Evolutionary conservation across 2,329 filamentous ascomycete genomes (phyloP).

Genomic region (Aspergillus hortae): DNA sequence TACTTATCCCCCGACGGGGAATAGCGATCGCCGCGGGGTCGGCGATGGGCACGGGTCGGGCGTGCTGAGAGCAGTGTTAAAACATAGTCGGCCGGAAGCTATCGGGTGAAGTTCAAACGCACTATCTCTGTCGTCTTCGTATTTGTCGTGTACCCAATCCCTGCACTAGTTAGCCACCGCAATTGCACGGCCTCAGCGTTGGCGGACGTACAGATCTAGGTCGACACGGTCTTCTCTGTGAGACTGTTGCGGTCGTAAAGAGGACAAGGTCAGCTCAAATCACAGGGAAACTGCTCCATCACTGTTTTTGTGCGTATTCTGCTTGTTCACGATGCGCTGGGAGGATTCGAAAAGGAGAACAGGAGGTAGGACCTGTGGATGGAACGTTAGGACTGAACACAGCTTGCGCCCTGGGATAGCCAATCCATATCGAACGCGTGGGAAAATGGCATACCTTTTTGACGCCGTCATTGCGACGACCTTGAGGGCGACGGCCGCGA

Average conservation of each 20-base stretch:
- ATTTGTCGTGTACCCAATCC: slow-evolving; percentile 94
- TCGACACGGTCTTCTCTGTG: slow-evolving; percentile 45
- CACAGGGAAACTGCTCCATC: slow-evolving; percentile 32
- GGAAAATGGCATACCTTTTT: slow-evolving; percentile 66
- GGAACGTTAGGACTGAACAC: background rate
- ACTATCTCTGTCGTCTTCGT: slow-evolving; percentile 66
- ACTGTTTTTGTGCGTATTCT: slow-evolving; percentile 12
- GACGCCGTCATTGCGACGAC: slow-evolving; percentile 72
- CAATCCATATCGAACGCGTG: too few relatives aligned
- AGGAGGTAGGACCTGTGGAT: slow-evolving; percentile 43
- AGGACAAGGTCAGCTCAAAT: slow-evolving; percentile 43
- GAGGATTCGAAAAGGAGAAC: slow-evolving; percentile 31
- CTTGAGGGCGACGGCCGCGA: slow-evolving; percentile 36
- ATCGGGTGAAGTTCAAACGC: slow-evolving; percentile 19
- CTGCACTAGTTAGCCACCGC: slow-evolving; percentile 39
- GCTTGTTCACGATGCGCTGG: slow-evolving; percentile 37
- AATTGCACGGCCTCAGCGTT: background rate
- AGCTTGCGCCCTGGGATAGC: too few relatives aligned
- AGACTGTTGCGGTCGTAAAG: slow-evolving; percentile 39
- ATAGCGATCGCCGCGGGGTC: slow-evolving; percentile 31
- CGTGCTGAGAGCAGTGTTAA: slow-evolving; percentile 27
- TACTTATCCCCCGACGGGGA: slow-evolving; percentile 36
- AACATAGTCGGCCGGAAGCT: slow-evolving; percentile 4
- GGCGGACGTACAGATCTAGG: slow-evolving; percentile 39
- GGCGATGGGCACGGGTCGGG: slow-evolving; percentile 44